A percentile compares a stretch with the other conserved stretches of the same genome.
Conservation (phyloP, 805 yeast genomes). For the Kazachstania psychrophila region DNA sequence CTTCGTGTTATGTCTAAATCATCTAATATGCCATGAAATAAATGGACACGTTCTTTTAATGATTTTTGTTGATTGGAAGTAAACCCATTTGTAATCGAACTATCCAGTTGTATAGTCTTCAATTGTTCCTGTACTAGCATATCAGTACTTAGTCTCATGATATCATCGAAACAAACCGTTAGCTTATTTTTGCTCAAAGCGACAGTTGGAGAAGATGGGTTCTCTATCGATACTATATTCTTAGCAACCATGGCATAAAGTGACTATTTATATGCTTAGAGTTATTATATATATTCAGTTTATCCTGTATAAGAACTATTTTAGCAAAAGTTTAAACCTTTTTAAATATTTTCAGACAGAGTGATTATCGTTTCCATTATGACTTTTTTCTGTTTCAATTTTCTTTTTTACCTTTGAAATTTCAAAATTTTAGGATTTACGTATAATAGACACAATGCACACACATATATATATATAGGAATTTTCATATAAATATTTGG, state of each 20-base stretch:
- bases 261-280: too few relatives aligned
- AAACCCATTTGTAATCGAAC: conserved; percentile 20
- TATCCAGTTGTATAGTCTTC: conserved; percentile 27
- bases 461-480: too few relatives aligned
- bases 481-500: too few relatives aligned
- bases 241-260: conserved; percentile 6
- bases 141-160: conserved; percentile 27
- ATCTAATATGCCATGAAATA: conserved; percentile 26
- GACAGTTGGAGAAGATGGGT: conserved; percentile 2
- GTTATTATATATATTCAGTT: too few relatives aligned
- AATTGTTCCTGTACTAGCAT: conserved; percentile 30
- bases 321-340: too few relatives aligned
- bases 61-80: conserved; percentile 19
- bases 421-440: too few relatives aligned
- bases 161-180: conserved; percentile 28
- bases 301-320: too few relatives aligned
- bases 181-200: conserved; percentile 17
- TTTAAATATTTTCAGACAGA: too few relatives aligned
- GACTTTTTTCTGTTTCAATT: too few relatives aligned
- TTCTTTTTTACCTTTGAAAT: too few relatives aligned
- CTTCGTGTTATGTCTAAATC: conserved; percentile 24
- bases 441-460: too few relatives aligned
- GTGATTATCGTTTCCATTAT: too few relatives aligned
- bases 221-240: conserved; percentile 3
- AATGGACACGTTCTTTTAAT: conserved; percentile 21